These are phyloP conservation scores for Pichia occidentalis DNA, from an alignment of 805 yeast species.

Conservation along the genomic window DNA sequence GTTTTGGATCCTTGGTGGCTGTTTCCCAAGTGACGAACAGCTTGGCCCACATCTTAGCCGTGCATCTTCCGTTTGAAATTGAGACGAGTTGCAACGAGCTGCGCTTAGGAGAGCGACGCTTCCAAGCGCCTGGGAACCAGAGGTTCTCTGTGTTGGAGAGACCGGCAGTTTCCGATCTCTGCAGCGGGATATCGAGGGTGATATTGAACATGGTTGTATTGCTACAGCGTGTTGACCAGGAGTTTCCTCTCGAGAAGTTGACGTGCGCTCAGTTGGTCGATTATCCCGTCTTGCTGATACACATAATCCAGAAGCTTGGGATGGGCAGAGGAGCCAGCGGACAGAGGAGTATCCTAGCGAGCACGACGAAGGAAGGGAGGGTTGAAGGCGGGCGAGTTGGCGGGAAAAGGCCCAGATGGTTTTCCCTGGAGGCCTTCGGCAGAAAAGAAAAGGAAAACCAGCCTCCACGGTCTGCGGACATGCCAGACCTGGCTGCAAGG, in stretches of 20 bases:
- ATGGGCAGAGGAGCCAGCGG: no score
- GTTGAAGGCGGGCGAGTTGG: no score
- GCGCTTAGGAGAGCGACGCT: conserved; percentile 1
- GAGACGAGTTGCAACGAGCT: conserved; percentile 1
- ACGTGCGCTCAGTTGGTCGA: no score
- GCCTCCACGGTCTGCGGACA: no score
- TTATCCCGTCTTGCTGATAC: no score
- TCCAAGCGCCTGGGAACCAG: background rate
- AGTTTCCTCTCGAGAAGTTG: conserved; percentile 9
- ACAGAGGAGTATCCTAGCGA: no score
- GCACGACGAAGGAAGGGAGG: no score
- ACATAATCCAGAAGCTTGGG: no score
- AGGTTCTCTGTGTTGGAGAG: conserved; percentile 1
- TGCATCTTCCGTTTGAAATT: conserved; percentile 22
- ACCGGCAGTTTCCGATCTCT: conserved; percentile 2
- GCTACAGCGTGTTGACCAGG: background rate
- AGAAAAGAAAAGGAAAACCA: no score
- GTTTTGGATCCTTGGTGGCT: conserved; percentile 21
- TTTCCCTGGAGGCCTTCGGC: no score
- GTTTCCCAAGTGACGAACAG: conserved; percentile 16
- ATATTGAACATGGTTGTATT: conserved; percentile 5
- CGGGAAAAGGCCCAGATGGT: no score
- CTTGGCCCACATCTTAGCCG: conserved; percentile 15
- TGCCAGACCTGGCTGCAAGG: no score
- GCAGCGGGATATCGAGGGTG: conserved; percentile 9